These are phyloP conservation scores for Albugo laibachii DNA, from an alignment of 352 stramenopile genomes.

Conservation along the genomic window DNA sequence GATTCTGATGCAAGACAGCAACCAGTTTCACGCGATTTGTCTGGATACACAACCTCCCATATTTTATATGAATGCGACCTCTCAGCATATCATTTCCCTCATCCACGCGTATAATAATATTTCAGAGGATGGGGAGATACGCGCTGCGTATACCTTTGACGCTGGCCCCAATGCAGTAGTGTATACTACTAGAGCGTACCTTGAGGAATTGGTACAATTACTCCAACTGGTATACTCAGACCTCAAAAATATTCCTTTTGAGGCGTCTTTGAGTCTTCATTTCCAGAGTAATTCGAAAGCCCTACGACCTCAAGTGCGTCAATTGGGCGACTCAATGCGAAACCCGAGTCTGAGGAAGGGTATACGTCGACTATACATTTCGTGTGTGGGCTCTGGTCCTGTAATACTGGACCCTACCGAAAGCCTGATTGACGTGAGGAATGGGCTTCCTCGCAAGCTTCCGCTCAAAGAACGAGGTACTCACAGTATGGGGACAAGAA, in stretches of 20 bases:
- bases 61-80: constrained; percentile 96
- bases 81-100: constrained; percentile 51
- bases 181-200: constrained; percentile 57
- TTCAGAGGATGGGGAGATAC: constrained; percentile 27
- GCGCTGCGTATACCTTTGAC: constrained; percentile 97
- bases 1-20: constrained; percentile 96
- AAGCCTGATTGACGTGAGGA: constrained; percentile 24
- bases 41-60: constrained; percentile 96
- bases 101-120: constrained; percentile 90
- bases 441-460: constrained; percentile 12
- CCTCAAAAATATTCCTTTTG: not conserved
- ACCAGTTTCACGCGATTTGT: constrained; percentile 97
- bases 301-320: not conserved
- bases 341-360: constrained; percentile 2
- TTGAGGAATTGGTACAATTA: constrained; percentile 34
- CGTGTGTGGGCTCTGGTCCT: constrained; percentile 29
- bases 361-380: constrained; percentile 56
- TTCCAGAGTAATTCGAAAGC: not conserved
- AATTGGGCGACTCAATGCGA: not conserved
- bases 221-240: not conserved
- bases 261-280: not conserved
- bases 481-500: no score
- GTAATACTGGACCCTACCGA: constrained; percentile 15
- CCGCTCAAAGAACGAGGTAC: no score
- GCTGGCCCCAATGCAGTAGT: constrained; percentile 96